Evolutionary conservation across 495 filamentous ascomycete species (phyloP).

Genomic region (Astrothelium subdiscretum): DNA sequence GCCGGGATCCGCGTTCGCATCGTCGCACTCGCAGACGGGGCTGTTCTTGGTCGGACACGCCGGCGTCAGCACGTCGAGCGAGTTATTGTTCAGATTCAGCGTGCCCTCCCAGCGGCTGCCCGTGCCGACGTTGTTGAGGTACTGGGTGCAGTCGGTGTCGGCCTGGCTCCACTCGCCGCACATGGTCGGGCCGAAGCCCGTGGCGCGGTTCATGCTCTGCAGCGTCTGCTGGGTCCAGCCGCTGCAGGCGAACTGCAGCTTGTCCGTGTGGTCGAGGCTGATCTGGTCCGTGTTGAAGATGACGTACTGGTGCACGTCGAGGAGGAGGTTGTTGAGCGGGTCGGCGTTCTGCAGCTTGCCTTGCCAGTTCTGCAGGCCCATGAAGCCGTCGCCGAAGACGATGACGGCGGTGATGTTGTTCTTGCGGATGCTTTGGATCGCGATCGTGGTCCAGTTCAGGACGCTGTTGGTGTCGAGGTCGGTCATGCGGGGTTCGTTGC

Average conservation of each 20-base stretch:
- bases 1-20: conserved; percentile 60
- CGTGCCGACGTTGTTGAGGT: conserved; percentile 80
- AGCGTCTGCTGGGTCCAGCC: conserved; percentile 73
- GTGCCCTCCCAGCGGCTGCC: conserved; percentile 91
- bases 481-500: conserved; percentile 34
- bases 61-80: conserved; percentile 44
- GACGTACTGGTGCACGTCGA: conserved; percentile 80
- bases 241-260: conserved; percentile 72
- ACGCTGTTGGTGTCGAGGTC: conserved; percentile 31
- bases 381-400: conserved; percentile 63
- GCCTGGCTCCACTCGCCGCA: conserved; percentile 98
- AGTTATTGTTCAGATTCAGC: conserved; percentile 44
- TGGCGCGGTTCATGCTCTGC: conserved; percentile 53
- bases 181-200: conserved; percentile 91
- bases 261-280: conserved; percentile 45
- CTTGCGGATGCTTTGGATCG: conserved; percentile 23
- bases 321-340: conserved; percentile 32
- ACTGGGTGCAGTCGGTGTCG: conserved; percentile 84
- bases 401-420: conserved; percentile 37
- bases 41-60: conserved; percentile 54
- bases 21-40: conserved; percentile 54
- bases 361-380: conserved; percentile 38
- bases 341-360: conserved; percentile 33
- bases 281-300: conserved; percentile 55
- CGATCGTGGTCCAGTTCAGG: conserved; percentile 26